Evolutionary conservation across 208 protist genomes (phyloP), one percentile per base, ranked within the genome.

Genomic region (Crithidia mellificae): DNA sequence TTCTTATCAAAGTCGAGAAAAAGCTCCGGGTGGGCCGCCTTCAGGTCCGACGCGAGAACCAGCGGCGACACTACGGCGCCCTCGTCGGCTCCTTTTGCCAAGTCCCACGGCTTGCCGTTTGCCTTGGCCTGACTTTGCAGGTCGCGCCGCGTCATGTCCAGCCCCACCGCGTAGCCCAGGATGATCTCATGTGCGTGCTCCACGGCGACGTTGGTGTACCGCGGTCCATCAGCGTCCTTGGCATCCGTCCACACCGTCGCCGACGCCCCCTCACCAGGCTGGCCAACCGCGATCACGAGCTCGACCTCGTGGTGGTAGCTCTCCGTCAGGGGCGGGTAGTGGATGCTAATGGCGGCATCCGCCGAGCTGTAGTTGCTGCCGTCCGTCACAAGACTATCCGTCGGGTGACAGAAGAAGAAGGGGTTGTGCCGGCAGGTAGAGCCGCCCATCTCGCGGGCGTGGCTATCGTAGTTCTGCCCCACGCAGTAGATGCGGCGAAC

Each of bases 121-220:
- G 49, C 63, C 64, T 92, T 95, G 2, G 87, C 86, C 46, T 83
- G 51, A n/a, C 67, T 49, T 72, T 97, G 93, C 50, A 94, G 15
- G 51, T 95, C 87, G n/a, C 93, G 81, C 2, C 84, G 82, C 0
- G 93, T 97, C 84, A 97, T 88, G 76, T 97, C 93, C 11, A 97
- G 68, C 22, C 84, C 87, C 11, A 97, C 65, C 4, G 66, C 88
- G 59, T 95, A 97, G 32, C 85, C 93, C 51, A 78, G 82, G 19
- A 97, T 85, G 36, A 91, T 64, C 11, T 82, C 54, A 12, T 79
- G 43, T 29, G 72, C 92, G 7, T 86, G 71, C 55, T 80, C 68
- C 14, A 76, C 50, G 0, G 75, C 46, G 5, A 96, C 57, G 47
- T 88, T 85, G 43, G 64, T 61, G 47, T 69, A 80, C 20, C 39